These are phyloP conservation scores for Whalleya microplaca DNA, from an alignment of 2,329 filamentous ascomycete genomes.

Conservation along the genomic window DNA sequence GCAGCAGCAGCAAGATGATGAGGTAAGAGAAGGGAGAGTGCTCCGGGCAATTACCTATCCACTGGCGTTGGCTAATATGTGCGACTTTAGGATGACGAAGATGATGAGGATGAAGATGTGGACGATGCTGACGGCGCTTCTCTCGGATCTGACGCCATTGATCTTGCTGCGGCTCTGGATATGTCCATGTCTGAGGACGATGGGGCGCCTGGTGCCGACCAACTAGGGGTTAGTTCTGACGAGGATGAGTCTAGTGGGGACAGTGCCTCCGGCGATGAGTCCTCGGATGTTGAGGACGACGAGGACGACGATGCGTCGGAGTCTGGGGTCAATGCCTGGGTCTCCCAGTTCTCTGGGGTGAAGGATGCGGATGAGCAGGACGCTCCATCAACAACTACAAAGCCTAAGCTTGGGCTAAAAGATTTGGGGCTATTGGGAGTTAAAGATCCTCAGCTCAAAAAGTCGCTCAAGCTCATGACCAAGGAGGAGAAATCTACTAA, in stretches of 20 bases:
- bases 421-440: conserved; percentile 74
- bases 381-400: conserved; percentile 55
- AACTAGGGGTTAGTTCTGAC: conserved; percentile 48
- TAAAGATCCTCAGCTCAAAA: conserved; percentile 76
- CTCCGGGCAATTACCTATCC: too few relatives aligned
- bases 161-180: conserved; percentile 60
- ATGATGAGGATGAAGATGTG: conserved; percentile 57
- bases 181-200: conserved; percentile 50
- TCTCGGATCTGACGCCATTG: conserved; percentile 62
- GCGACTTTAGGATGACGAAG: conserved; percentile 56
- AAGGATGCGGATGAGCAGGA: conserved; percentile 58
- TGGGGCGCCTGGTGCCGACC: conserved; percentile 53
- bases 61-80: conserved; percentile 34
- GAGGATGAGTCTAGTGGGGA: conserved; percentile 50
- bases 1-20: conserved; percentile 23
- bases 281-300: conserved; percentile 48
- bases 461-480: conserved; percentile 74
- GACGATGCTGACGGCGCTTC: conserved; percentile 62
- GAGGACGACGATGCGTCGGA: conserved; percentile 55
- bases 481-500: conserved; percentile 62
- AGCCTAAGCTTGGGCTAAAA: conserved; percentile 72
- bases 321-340: conserved; percentile 49
- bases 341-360: conserved; percentile 70
- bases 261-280: conserved; percentile 44
- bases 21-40: conserved; percentile 49